These are phyloP conservation scores for Effrenium voratum DNA, from an alignment of 73 alveolate genomes.

Conservation along the genomic window DNA sequence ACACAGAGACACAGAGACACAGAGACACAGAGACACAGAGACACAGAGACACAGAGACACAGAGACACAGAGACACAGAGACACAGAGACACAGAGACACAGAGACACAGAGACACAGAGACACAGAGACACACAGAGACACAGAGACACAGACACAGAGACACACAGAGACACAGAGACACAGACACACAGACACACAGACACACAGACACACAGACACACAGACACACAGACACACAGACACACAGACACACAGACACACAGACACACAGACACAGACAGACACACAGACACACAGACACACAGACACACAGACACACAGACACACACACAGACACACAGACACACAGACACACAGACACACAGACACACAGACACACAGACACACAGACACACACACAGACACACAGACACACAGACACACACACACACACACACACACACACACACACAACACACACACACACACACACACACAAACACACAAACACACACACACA, in stretches of 20 bases:
- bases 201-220: neutral
- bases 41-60: neutral
- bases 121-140: neutral
- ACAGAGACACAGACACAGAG: neutral
- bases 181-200: neutral
- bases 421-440: constrained; percentile 54
- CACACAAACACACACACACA: constrained; percentile 52
- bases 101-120: neutral
- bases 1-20: neutral
- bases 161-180: neutral
- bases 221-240: neutral
- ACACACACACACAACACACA: constrained; percentile 43
- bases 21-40: neutral
- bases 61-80: neutral
- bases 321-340: constrained; percentile 25
- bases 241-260: neutral
- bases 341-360: constrained; percentile 7
- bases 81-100: neutral
- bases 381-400: constrained; percentile 38
- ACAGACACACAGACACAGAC: neutral
- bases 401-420: constrained; percentile 3
- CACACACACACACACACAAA: constrained; percentile 52
- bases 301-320: neutral
- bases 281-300: constrained; percentile 7
- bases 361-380: constrained; percentile 9